Evolutionary conservation across 2,329 filamentous ascomycete species (phyloP), one percentile per base, ranked within the genome.

Genomic region (Meredithiella fracta): DNA sequence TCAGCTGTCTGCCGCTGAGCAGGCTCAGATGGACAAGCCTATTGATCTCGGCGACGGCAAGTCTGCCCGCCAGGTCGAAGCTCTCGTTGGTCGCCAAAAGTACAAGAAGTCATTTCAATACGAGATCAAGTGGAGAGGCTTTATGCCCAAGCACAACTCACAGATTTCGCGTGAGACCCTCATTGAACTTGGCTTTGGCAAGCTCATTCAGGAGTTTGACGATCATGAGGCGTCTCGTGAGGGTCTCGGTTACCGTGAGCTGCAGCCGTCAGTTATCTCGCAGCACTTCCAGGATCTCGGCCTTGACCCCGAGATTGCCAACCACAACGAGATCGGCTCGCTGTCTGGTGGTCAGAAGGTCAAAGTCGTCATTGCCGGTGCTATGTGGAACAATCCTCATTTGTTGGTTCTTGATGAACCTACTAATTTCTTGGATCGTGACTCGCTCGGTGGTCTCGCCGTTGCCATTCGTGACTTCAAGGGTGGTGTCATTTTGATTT

Each of bases 91-190:
- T 75, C 85, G 92, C 63, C 90, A 96, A 68, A 98, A 98, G 75
- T 96, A 80, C 74, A 97, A 98, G 83, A 98, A 98, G 80, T 86
- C 84, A 42, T 96, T 94, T 79, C 90, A 96, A 75, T 97, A 97
- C 67, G 91, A 97, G 74, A 81, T 96, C 47, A 96, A 97, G 79
- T 98, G 92, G 92, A 73, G 83, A 60, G 78, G 80, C 61, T 79
- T 88, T 70, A 76, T 97, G 20, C 92, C 92, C 59, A 98, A 97
- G 76, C 74, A 85, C 77, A 98, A 98, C 78, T 82, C 80, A 59
- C 85, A 89, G 73, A 83, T 98, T 63, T 94, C 89, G 3, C 86
- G 92, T 53, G 92, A 98, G 71, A 98, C 90, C 0, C 77, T 98
- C 22, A 67, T 84, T 8, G 83, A 91, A 58, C 80, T 84, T 58